Evolutionary conservation across 805 yeast genomes (phyloP).

Genomic region (Danielozyma ontarioensis): DNA sequence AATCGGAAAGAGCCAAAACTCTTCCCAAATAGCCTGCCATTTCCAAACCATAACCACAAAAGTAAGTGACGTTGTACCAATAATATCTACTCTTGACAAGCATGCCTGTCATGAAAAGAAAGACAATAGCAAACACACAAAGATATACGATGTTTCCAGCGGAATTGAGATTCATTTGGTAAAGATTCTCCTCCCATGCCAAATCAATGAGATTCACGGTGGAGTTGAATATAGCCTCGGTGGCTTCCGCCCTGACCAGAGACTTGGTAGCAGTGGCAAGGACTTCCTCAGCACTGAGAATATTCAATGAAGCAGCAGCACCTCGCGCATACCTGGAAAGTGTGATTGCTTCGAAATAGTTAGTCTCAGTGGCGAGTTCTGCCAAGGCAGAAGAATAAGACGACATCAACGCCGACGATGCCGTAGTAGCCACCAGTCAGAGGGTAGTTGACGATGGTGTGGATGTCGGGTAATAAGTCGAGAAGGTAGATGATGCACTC

Average conservation of each 20-base stretch:
- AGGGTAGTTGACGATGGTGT: neutral
- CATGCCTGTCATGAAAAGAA: constrained; percentile 22
- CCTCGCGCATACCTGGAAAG: constrained; percentile 25
- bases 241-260: constrained; percentile 21
- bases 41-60: constrained; percentile 32
- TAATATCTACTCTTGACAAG: constrained; percentile 26
- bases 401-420: constrained; percentile 3
- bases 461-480: too few species aligned
- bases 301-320: constrained; percentile 31
- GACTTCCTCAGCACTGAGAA: constrained; percentile 30
- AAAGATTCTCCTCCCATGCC: constrained; percentile 24
- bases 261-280: constrained; percentile 35
- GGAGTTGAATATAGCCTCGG: constrained; percentile 27
- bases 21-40: constrained; percentile 36
- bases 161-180: constrained; percentile 16
- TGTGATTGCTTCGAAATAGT: constrained; percentile 10
- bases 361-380: constrained; percentile 17
- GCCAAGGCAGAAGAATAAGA: constrained; percentile 11
- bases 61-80: constrained; percentile 36
- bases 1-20: constrained; percentile 22
- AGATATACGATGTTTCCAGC: constrained; percentile 30
- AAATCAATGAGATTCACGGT: constrained; percentile 27
- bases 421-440: neutral
- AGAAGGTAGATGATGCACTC: too few species aligned
- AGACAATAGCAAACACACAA: constrained; percentile 19